phyloP scores from a whole-genome alignment of 2,329 filamentous ascomycete genomes.

The Calycina herbarum region DNA sequence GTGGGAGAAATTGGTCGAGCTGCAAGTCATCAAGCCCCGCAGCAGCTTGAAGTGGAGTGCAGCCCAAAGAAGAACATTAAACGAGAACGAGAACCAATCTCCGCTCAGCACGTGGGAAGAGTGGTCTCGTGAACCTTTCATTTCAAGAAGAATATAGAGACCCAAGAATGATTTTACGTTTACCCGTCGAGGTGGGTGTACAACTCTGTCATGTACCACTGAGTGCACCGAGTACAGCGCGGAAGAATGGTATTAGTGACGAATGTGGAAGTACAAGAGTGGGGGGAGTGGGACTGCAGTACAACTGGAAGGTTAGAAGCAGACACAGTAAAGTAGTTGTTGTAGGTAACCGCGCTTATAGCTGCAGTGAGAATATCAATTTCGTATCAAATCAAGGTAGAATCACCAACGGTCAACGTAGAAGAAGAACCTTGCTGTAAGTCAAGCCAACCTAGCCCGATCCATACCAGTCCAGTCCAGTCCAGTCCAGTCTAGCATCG shows the following conservation, averaged over 20 bases:
- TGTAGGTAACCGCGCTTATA: constrained; percentile 12
- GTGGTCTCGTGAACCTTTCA: constrained; percentile 8
- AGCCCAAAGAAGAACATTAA: constrained; percentile 10
- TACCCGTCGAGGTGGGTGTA: neutral
- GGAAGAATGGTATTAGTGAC: neutral
- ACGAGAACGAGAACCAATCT: constrained; percentile 9
- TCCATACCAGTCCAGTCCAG: constrained; percentile 5
- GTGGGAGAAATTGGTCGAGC: neutral
- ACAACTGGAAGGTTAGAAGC: neutral
- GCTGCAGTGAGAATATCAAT: constrained; percentile 15
- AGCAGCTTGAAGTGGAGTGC: neutral
- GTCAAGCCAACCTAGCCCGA: constrained; percentile 7
- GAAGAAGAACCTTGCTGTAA: constrained; percentile 5
- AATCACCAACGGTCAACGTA: constrained; percentile 7
- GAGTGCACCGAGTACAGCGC: neutral
- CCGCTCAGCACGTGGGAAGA: constrained; percentile 12
- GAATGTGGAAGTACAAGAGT: neutral
- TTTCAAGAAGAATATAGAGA: neutral
- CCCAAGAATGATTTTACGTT: neutral
- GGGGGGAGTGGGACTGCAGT: neutral
- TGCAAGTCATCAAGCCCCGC: constrained; percentile 14
- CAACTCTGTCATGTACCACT: neutral
- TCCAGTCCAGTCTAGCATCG: neutral
- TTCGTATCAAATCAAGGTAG: constrained; percentile 9
- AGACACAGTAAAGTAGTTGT: too few species aligned